A percentile compares a stretch with the other conserved stretches of the same genome.
Conservation (phyloP, 129 eudicot genomes). For the Pittosporum tobira region DNA sequence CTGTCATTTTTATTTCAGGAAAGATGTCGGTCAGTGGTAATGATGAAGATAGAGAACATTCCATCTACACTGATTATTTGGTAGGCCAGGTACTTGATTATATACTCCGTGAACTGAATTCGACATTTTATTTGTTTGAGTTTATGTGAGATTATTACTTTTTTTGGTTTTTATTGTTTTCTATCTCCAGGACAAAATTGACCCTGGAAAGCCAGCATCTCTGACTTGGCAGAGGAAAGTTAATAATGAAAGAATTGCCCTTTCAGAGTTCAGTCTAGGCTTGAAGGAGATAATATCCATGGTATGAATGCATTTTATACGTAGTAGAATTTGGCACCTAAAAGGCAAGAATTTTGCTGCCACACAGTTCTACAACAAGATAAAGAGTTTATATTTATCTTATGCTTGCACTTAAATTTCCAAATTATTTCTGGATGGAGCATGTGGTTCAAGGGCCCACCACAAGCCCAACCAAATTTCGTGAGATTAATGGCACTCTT, state of each 20-base stretch:
- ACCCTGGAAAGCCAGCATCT: slow-evolving; percentile 29
- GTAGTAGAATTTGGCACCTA: not conserved
- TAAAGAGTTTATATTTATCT: not conserved
- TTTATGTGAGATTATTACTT: not conserved
- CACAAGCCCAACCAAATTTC: too few species aligned
- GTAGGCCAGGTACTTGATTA: not conserved
- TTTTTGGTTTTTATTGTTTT: not conserved
- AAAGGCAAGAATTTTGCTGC: too few species aligned
- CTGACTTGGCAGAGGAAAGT: slow-evolving; percentile 41
- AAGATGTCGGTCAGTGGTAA: not conserved
- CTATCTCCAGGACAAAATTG: slow-evolving; percentile 17
- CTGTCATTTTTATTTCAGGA: not conserved
- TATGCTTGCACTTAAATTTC: not conserved
- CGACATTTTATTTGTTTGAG: not conserved
- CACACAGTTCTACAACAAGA: not conserved
- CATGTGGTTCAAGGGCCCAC: not conserved
- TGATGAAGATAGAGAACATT: not conserved
- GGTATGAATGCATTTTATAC: slow-evolving; percentile 14
- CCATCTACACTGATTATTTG: not conserved
- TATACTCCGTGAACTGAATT: not conserved
- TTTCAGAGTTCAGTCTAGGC: slow-evolving; percentile 17
- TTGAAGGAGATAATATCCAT: slow-evolving; percentile 21
- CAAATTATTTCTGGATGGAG: not conserved
- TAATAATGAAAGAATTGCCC: slow-evolving; percentile 11
- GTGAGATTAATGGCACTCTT: too few species aligned